Evolutionary conservation across 352 stramenopile species (phyloP).

Genomic region (Pythium myriotylum): DNA sequence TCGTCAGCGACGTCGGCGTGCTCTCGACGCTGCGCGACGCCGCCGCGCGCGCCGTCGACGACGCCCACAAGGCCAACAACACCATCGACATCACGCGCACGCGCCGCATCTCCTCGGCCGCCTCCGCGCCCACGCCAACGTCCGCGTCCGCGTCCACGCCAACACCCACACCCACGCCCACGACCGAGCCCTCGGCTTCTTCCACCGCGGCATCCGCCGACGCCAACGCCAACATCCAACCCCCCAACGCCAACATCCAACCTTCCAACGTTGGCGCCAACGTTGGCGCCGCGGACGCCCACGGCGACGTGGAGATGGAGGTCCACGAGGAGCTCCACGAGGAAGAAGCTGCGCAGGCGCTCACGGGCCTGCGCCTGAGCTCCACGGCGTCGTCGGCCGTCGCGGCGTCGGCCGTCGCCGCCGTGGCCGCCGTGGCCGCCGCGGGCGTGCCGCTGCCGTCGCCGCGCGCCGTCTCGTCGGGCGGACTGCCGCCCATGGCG

Average conservation of each 20-base stretch:
- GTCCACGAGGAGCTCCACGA: conserved; percentile 48
- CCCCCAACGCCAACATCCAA: conserved; percentile 3
- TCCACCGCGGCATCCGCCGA: too few relatives aligned
- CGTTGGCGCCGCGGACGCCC: background rate
- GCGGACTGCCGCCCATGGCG: conserved; percentile 10
- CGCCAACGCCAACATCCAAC: background rate
- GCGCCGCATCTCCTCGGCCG: conserved; percentile 28
- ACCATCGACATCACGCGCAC: conserved; percentile 30
- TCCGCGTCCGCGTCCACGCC: background rate
- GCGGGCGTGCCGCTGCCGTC: conserved; percentile 14
- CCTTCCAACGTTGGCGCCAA: background rate
- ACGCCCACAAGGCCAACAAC: conserved; percentile 16
- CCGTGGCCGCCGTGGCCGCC: conserved; percentile 20
- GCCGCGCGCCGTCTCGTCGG: conserved; percentile 9
- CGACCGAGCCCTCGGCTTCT: too few relatives aligned
- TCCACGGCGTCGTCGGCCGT: conserved; percentile 20
- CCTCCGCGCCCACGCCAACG: conserved; percentile 4
- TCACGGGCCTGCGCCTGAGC: conserved; percentile 62
- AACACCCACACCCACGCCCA: background rate
- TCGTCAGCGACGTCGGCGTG: conserved; percentile 38
- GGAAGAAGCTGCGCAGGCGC: conserved; percentile 65
- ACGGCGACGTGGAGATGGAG: conserved; percentile 17
- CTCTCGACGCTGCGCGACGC: conserved; percentile 54
- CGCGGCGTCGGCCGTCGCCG: conserved; percentile 19
- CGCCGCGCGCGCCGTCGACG: conserved; percentile 32